A percentile compares a stretch with the other conserved stretches of the same genome.
Evolutionary conservation across 1,284 basidiomycete species (phyloP).

Genomic region (Ganoderma resinaceum): DNA sequence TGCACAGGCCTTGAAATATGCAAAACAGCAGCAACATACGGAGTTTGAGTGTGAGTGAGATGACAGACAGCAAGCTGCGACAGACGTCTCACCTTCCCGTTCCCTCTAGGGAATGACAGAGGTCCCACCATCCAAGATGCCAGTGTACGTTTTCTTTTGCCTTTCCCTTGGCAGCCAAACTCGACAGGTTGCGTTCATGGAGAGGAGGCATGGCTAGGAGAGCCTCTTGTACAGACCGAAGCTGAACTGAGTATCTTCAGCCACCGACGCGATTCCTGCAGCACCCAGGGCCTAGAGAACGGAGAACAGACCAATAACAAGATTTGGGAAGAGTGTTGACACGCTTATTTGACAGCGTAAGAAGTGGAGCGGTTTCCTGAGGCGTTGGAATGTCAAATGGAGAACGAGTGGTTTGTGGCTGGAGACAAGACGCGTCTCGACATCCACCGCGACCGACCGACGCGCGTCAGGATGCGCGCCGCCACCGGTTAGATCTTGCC

Average conservation of each 20-base stretch:
- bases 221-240: background rate
- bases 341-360: background rate
- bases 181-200: conserved; percentile 37
- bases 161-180: conserved; percentile 64
- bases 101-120: conserved; percentile 64
- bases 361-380: background rate
- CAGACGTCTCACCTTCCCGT: conserved; percentile 52
- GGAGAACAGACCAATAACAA: background rate
- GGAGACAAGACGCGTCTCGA: background rate
- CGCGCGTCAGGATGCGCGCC: background rate
- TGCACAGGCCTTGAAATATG: conserved; percentile 59
- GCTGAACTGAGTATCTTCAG: background rate
- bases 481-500: background rate
- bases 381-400: background rate
- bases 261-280: background rate
- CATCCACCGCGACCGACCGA: background rate
- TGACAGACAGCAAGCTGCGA: background rate
- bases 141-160: conserved; percentile 59
- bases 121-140: conserved; percentile 78
- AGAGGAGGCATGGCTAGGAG: conserved; percentile 15
- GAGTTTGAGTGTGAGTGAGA: background rate
- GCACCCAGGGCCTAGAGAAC: background rate
- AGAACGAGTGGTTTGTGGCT: background rate
- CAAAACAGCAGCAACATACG: background rate
- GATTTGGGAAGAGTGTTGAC: background rate